These are phyloP conservation scores for Leavenworthia alabamica DNA, from an alignment of 345 rosid species.

Conservation along the genomic window DNA sequence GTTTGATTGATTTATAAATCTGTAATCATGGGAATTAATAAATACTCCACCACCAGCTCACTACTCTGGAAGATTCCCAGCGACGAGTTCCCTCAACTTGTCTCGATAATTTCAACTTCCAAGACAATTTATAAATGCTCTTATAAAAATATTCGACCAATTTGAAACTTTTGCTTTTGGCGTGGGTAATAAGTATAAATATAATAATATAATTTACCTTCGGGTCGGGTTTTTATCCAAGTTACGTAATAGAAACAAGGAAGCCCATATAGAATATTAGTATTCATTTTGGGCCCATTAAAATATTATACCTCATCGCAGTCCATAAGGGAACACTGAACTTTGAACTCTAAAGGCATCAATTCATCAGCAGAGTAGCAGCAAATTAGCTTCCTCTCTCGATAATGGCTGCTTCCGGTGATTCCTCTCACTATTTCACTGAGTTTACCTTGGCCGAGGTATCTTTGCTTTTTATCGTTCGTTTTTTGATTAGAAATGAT, in stretches of 20 bases:
- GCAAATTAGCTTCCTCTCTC: neutral
- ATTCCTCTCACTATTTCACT: conserved; percentile 31
- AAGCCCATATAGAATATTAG: conserved; percentile 4
- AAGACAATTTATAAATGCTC: neutral
- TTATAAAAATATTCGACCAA: neutral
- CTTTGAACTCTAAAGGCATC: conserved; percentile 4
- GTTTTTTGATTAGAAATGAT: neutral
- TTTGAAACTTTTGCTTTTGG: neutral
- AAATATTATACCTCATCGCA: neutral
- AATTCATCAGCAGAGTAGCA: neutral
- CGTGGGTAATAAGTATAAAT: neutral
- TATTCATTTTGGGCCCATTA: neutral
- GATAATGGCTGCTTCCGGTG: conserved; percentile 20
- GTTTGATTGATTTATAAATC: neutral
- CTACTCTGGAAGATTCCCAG: conserved; percentile 13
- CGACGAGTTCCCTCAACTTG: neutral
- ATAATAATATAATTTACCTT: neutral
- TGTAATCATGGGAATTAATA: neutral
- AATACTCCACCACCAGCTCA: conserved; percentile 1
- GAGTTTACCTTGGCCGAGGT: conserved; percentile 41
- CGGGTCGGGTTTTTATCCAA: neutral
- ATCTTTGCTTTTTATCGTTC: neutral
- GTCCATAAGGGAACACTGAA: neutral
- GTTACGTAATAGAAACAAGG: neutral
- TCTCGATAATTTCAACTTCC: neutral